A percentile compares a stretch with the other conserved stretches of the same genome.
Evolutionary conservation across 192 early-diverging fungal species (phyloP).

Genomic region (Coemansia sp.): DNA sequence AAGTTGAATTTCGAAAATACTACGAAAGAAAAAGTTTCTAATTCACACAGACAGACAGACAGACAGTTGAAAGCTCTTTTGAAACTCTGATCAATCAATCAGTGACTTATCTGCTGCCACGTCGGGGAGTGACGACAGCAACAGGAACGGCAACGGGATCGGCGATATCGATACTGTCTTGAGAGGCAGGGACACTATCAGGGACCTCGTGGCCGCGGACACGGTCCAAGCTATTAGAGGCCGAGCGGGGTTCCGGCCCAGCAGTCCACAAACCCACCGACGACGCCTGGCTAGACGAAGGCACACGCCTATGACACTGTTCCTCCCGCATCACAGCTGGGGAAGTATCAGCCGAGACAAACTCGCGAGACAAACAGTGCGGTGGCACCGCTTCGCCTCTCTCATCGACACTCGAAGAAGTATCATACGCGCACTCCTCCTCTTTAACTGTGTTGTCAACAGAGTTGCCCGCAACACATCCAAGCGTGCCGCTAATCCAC

Average conservation of each 20-base stretch:
- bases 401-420: background rate
- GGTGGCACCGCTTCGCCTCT: background rate
- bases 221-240: background rate
- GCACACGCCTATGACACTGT: background rate
- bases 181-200: conserved; percentile 1
- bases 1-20: background rate
- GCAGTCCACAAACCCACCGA: conserved; percentile 1
- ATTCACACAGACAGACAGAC: too few species aligned
- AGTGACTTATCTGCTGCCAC: background rate
- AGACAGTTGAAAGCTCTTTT: background rate
- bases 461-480: background rate
- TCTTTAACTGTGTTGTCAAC: background rate
- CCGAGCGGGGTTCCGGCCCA: background rate
- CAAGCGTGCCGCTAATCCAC: conserved; percentile 36
- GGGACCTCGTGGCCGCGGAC: background rate
- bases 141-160: conserved; percentile 14
- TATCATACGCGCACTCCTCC: background rate
- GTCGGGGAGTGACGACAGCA: conserved; percentile 2
- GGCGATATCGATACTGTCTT: conserved; percentile 21
- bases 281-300: conserved; percentile 6
- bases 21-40: too few species aligned
- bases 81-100: background rate
- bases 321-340: background rate
- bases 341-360: conserved; percentile 24
- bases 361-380: conserved; percentile 1